These are phyloP conservation scores for Salix koriyanagi DNA, from an alignment of 345 rosid genomes.

Conservation along the genomic window DNA sequence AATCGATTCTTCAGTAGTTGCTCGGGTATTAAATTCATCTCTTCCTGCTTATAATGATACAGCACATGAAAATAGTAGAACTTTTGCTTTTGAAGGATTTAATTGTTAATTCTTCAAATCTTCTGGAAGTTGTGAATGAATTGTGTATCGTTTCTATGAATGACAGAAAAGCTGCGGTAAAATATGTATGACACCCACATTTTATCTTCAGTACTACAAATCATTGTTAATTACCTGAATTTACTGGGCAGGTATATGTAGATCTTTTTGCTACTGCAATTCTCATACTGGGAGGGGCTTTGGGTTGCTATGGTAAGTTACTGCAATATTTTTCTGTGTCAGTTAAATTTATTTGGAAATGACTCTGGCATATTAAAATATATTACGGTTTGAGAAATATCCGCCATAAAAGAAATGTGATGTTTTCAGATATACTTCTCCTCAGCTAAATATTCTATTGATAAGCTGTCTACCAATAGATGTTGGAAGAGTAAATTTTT, in stretches of 20 bases:
- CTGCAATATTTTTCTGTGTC: constrained; percentile 1
- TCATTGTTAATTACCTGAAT: neutral
- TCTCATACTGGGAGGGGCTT: constrained; percentile 48
- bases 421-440: neutral
- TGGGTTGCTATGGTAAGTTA: constrained; percentile 57
- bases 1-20: constrained; percentile 40
- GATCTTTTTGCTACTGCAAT: constrained; percentile 39
- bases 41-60: neutral
- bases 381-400: neutral
- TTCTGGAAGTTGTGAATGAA: neutral
- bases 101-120: neutral
- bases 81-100: neutral
- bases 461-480: neutral
- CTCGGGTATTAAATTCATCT: constrained; percentile 38
- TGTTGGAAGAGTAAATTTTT: neutral
- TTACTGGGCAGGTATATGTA: constrained; percentile 46
- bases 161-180: neutral
- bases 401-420: neutral
- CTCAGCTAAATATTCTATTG: neutral
- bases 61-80: neutral
- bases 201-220: neutral
- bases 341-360: neutral
- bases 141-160: neutral
- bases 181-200: neutral
- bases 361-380: neutral